phyloP scores from a whole-genome alignment of 2,329 filamentous ascomycete genomes.

The Epichloe gansuensis region DNA sequence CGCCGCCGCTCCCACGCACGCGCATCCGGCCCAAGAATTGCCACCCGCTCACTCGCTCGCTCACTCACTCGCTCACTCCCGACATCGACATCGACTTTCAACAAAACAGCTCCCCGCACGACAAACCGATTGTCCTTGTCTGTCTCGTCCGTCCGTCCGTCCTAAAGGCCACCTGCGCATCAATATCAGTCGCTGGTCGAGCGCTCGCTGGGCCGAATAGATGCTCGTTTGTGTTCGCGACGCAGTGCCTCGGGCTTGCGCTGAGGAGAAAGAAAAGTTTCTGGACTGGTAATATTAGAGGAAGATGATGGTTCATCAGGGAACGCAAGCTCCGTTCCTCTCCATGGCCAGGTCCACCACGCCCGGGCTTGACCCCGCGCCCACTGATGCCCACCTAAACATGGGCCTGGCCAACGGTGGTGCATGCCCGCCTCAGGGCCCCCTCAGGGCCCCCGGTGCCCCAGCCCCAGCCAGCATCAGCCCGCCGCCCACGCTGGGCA shows the following conservation, averaged over 20 bases:
- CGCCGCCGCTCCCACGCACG: not conserved
- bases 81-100: not conserved
- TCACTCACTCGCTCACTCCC: not conserved
- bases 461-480: slow-evolving; percentile 4
- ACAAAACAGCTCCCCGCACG: not conserved
- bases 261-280: not conserved
- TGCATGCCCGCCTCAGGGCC: slow-evolving; percentile 1
- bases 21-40: not conserved
- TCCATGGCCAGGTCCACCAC: not conserved
- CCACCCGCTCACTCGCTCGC: not conserved
- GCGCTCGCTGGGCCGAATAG: not conserved
- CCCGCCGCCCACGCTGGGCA: slow-evolving; percentile 21
- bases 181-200: not conserved
- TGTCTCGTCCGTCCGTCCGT: not conserved
- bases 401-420: not conserved
- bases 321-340: slow-evolving; percentile 11
- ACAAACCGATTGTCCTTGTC: not conserved
- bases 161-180: not conserved
- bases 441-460: slow-evolving; percentile 5
- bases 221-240: not conserved
- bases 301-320: slow-evolving; percentile 25
- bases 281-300: not conserved
- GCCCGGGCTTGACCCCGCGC: not conserved
- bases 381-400: not conserved
- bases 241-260: not conserved